These are phyloP conservation scores for Cyberlindnera maclurae DNA, from an alignment of 805 yeast genomes.

Conservation along the genomic window DNA sequence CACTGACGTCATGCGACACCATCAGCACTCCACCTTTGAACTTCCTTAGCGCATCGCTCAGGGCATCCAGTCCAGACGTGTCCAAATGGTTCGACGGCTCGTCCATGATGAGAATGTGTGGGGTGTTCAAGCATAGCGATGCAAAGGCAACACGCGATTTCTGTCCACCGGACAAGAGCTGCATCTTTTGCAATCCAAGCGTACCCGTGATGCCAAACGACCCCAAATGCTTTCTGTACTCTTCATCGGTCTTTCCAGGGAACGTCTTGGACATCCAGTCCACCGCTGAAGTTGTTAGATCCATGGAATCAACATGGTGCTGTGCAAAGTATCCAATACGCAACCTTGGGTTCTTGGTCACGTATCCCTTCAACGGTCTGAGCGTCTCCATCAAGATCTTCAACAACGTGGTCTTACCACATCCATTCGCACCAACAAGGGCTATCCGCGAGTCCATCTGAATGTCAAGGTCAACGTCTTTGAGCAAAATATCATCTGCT, in stretches of 20 bases:
- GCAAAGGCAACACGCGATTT: slow-evolving; percentile 98
- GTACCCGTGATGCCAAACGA: slow-evolving; percentile 96
- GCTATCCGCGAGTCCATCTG: slow-evolving; percentile 95
- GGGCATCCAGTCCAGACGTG: slow-evolving; percentile 95
- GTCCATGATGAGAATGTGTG: slow-evolving; percentile 87
- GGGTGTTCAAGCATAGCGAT: slow-evolving; percentile 80
- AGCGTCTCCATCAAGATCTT: slow-evolving; percentile 77
- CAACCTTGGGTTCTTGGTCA: slow-evolving; percentile 74
- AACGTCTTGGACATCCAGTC: slow-evolving; percentile 85
- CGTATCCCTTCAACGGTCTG: slow-evolving; percentile 69
- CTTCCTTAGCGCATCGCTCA: slow-evolving; percentile 77
- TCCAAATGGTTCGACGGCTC: slow-evolving; percentile 99
- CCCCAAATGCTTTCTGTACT: slow-evolving; percentile 93
- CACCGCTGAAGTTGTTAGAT: slow-evolving; percentile 74
- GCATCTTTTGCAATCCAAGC: slow-evolving; percentile 85
- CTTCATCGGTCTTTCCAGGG: slow-evolving; percentile 95
- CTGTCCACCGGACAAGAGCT: slow-evolving; percentile 92
- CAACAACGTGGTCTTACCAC: slow-evolving; percentile 95
- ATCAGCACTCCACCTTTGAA: slow-evolving; percentile 94
- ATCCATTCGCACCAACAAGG: slow-evolving; percentile 97
- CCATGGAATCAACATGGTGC: slow-evolving; percentile 98
- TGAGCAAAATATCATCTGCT: slow-evolving; percentile 55
- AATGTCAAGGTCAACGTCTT: slow-evolving; percentile 79
- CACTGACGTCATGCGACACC: slow-evolving; percentile 96
- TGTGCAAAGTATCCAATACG: slow-evolving; percentile 97